Percentiles rank a stretch among this genome's conserved stretches.
Conservation (phyloP, 495 filamentous ascomycete genomes). For the Hamigera avellanea region DNA sequence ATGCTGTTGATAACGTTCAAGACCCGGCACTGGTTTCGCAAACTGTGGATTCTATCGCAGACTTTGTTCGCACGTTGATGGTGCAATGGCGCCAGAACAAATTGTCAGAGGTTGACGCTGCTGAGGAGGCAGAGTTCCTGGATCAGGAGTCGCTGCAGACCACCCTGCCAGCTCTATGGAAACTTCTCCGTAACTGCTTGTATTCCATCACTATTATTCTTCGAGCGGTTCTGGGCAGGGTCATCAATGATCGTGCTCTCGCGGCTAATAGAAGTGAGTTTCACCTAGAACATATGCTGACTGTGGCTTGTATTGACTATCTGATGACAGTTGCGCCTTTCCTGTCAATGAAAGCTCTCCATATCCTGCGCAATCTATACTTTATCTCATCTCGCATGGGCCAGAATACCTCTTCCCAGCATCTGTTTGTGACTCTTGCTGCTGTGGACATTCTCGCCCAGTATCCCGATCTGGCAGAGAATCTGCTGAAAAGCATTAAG, state of each 20-base stretch:
- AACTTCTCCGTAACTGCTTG: constrained; percentile 64
- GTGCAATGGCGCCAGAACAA: constrained; percentile 80
- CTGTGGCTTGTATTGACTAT: neutral
- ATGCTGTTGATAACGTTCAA: constrained; percentile 54
- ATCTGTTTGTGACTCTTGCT: constrained; percentile 74
- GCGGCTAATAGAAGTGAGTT: constrained; percentile 43
- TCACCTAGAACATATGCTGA: no score
- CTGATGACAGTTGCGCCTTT: constrained; percentile 43
- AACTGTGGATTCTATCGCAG: constrained; percentile 57
- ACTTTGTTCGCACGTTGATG: constrained; percentile 58
- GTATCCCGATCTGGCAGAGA: constrained; percentile 55
- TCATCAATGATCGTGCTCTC: constrained; percentile 42
- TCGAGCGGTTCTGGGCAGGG: constrained; percentile 59
- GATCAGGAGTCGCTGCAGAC: constrained; percentile 54
- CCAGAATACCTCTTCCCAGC: constrained; percentile 61
- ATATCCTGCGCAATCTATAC: constrained; percentile 70
- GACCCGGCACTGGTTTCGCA: constrained; percentile 50
- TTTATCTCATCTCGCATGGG: constrained; percentile 78
- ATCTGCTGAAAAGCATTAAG: constrained; percentile 57
- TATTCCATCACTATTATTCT: constrained; percentile 71
- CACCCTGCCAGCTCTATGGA: constrained; percentile 73
- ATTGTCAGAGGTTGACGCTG: constrained; percentile 68
- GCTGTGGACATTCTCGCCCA: constrained; percentile 80
- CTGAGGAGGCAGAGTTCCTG: constrained; percentile 60
- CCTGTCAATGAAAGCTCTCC: constrained; percentile 65